phyloP scores from a whole-genome alignment of 2,329 filamentous ascomycete species.

The Pseudovirgaria hyperparasitica region DNA sequence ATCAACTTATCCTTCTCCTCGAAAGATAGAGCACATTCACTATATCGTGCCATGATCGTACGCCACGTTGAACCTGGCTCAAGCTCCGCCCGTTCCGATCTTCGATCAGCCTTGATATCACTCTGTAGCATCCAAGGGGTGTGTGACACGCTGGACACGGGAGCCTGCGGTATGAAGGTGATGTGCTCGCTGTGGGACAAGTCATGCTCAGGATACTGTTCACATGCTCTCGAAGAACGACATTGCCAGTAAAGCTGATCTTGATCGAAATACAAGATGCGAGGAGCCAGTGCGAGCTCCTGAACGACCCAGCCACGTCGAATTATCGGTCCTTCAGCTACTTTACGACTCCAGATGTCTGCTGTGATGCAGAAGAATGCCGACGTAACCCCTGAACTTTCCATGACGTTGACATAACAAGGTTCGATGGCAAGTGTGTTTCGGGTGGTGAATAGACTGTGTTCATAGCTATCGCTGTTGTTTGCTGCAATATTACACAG shows the following conservation, averaged over 20 bases:
- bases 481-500: slow-evolving; percentile 7
- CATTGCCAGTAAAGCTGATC: slow-evolving; percentile 3
- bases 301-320: slow-evolving; percentile 3
- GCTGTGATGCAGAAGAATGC: too few species aligned
- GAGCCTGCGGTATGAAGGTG: too few species aligned
- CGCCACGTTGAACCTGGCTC: slow-evolving; percentile 3
- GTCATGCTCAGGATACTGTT: neutral
- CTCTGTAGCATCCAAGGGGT: neutral
- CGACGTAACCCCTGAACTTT: too few species aligned
- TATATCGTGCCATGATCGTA: slow-evolving; percentile 1
- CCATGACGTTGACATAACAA: too few species aligned
- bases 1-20: slow-evolving; percentile 1
- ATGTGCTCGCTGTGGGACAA: neutral
- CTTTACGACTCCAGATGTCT: too few species aligned
- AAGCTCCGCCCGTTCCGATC: slow-evolving; percentile 6
- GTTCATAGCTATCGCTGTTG: too few species aligned
- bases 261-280: slow-evolving; percentile 1
- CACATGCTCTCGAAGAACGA: neutral
- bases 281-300: slow-evolving; percentile 3
- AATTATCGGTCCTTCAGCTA: too few species aligned
- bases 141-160: too few species aligned
- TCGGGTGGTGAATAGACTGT: too few species aligned
- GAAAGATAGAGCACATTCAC: neutral
- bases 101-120: neutral
- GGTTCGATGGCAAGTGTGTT: too few species aligned